These are phyloP conservation scores for Trichosporon inkin DNA, from an alignment of 1,284 basidiomycete species.

Conservation along the genomic window DNA sequence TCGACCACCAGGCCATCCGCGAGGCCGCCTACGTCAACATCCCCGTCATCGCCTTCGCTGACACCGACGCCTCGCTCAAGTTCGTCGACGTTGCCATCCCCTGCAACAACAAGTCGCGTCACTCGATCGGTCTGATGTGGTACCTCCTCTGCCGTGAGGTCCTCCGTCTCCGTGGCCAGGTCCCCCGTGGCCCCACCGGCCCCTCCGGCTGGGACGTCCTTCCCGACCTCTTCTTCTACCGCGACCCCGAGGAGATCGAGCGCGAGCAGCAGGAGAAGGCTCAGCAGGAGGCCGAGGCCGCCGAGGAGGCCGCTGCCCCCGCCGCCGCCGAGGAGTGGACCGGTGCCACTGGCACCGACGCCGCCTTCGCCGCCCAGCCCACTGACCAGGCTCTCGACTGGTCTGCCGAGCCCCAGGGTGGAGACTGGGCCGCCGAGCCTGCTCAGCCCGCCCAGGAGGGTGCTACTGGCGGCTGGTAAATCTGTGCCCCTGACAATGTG, in stretches of 20 bases:
- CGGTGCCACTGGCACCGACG: constrained; percentile 63
- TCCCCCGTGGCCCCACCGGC: constrained; percentile 80
- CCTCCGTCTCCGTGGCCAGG: constrained; percentile 86
- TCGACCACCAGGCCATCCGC: constrained; percentile 99
- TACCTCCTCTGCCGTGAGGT: constrained; percentile 98
- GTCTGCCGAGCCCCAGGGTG: constrained; percentile 64
- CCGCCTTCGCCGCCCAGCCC: constrained; percentile 74
- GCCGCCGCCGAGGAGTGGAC: constrained; percentile 68
- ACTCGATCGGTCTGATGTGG: constrained; percentile 97
- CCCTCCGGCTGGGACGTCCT: constrained; percentile 93
- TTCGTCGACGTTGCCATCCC: constrained; percentile 99
- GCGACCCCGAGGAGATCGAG: constrained; percentile 98
- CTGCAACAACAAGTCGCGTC: constrained; percentile 97
- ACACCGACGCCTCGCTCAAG: constrained; percentile 94
- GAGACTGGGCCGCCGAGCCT: constrained; percentile 39
- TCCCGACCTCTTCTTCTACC: constrained; percentile 99
- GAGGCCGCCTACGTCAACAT: constrained; percentile 99
- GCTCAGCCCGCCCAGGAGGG: constrained; percentile 29
- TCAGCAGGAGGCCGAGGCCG: constrained; percentile 68
- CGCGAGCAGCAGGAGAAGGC: constrained; percentile 91
- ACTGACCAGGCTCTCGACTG: constrained; percentile 74
- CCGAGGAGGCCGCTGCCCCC: constrained; percentile 54
- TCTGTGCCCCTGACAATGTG: constrained; percentile 2
- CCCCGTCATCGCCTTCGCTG: constrained; percentile 96
- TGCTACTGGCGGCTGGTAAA: constrained; percentile 36